Percentiles rank a stretch among this genome's conserved stretches.
Conservation (phyloP, 2,329 filamentous ascomycete species). For the Rhinocladiella mackenziei region DNA sequence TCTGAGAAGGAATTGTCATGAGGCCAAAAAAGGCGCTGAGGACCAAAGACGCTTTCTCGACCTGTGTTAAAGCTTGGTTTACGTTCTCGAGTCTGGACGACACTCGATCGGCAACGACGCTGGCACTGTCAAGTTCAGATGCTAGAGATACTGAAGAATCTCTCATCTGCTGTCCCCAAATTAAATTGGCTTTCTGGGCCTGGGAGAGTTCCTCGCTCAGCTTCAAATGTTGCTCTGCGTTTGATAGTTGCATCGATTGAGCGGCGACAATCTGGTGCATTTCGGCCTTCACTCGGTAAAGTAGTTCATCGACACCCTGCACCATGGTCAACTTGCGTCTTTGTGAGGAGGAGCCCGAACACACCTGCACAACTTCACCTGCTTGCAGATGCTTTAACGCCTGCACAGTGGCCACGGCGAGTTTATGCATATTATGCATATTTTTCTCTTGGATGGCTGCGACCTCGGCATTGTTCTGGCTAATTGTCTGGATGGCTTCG, state of each 20-base stretch:
- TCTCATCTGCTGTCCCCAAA: conserved; percentile 10
- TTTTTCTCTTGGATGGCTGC: conserved; percentile 16
- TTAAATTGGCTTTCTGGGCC: conserved; percentile 13
- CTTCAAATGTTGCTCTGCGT: conserved; percentile 8
- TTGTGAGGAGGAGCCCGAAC: background rate
- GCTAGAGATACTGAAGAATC: conserved; percentile 13
- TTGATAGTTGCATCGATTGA: conserved; percentile 12
- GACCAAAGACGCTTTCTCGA: conserved; percentile 18
- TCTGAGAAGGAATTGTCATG: conserved; percentile 15
- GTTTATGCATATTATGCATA: conserved; percentile 15
- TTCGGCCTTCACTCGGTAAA: conserved; percentile 7
- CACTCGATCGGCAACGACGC: conserved; percentile 11
- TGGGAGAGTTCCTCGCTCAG: conserved; percentile 12
- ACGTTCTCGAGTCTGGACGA: conserved; percentile 19
- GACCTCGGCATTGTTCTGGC: conserved; percentile 14
- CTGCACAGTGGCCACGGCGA: conserved; percentile 17
- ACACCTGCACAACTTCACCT: conserved; percentile 11
- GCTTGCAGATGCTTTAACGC: conserved; percentile 11
- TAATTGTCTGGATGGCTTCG: conserved; percentile 4
- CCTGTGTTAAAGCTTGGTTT: conserved; percentile 16
- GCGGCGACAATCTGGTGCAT: conserved; percentile 5
- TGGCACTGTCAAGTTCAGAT: conserved; percentile 18
- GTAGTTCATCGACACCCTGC: conserved; percentile 13
- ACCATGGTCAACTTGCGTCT: background rate
- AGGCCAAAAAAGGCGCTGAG: conserved; percentile 16